Conservation (phyloP, 345 rosid species). For the Melastoma malabathricum region DNA sequence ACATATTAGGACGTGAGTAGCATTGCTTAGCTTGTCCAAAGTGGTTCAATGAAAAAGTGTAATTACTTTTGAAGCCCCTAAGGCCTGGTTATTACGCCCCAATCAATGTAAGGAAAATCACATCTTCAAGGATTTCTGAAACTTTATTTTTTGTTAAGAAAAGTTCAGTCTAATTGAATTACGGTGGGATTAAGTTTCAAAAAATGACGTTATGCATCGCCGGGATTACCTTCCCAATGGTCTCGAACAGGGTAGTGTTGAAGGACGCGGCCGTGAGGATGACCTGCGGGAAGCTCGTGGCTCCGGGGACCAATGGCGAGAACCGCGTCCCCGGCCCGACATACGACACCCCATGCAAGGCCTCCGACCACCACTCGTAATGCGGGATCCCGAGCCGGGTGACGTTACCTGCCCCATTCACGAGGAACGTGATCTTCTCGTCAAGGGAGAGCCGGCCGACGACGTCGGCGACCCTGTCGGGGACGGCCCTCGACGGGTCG, state of each 20-base stretch:
- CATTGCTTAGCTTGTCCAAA: too few relatives aligned
- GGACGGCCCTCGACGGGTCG: slow-evolving; percentile 21
- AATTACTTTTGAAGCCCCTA: too few relatives aligned
- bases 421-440: slow-evolving; percentile 59
- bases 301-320: slow-evolving; percentile 53
- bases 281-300: slow-evolving; percentile 93
- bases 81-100: too few relatives aligned
- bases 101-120: too few relatives aligned
- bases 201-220: too few relatives aligned
- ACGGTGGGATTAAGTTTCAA: too few relatives aligned
- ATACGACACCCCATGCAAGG: slow-evolving; percentile 85
- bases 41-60: too few relatives aligned
- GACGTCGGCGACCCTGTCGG: slow-evolving; percentile 57
- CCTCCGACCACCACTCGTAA: slow-evolving; percentile 98
- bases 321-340: slow-evolving; percentile 68
- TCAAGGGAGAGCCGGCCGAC: slow-evolving; percentile 59
- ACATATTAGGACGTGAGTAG: too few relatives aligned
- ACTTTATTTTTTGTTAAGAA: too few relatives aligned
- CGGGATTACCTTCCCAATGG: slow-evolving; percentile 69
- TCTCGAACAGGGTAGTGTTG: slow-evolving; percentile 59
- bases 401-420: slow-evolving; percentile 40
- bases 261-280: slow-evolving; percentile 89
- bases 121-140: too few relatives aligned
- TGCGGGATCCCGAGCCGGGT: slow-evolving; percentile 63
- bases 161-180: too few relatives aligned